Base-by-base conservation (phyloP, 805 yeast species). In the Wickerhamiella lipophila region DNA sequence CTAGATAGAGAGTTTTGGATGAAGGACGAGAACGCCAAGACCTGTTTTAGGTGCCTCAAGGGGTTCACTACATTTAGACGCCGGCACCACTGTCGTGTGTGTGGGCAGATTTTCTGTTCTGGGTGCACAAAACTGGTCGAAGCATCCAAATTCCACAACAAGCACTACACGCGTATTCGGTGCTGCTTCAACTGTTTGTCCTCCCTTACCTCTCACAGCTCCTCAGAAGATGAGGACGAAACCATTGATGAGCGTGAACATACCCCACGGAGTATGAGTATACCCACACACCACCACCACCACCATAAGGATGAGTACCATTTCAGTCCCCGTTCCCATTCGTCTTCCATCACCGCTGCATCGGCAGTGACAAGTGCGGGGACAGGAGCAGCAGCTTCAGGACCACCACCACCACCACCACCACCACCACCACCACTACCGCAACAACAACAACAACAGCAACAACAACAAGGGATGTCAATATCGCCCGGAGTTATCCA, bases 61-160 rank as follows among this genome's bases (percentile, higher is more conserved):
- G 76, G 77, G 2, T 89, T 89, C 53, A 57, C 60, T 39, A 62
- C 96, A 0, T 88, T 87, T 65, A 69, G 96, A 61, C 71, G 98
- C 56, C 83, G 84, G 55, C 98, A 89, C 61, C 98, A 89, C 64
- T 89, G 98, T 60, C 69, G 98, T 48, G 79, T 89, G 30, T 89
- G 98, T 65, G 98, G 98, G 2, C 95, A 88, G 63, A 88, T 89
- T 44, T 89, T 88, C 60, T 89, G 98, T 64, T 73, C 82, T 40
- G 71, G 74, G 8, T 89, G 98, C 63, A 85, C 96, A 0, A 66
- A 75, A 2, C 74, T 86, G 58, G 67, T 85, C 58, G 59, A 82
- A 52, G 85, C 92, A 44, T 73, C 76, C 46, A 71, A 71, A 62
- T 71, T 84, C 69, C 74, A 78, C 16, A 40, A 44, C 22, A 36